Evolutionary conservation across 768 basidiomycete genomes (phyloP).

Genomic region (Pleurotus cornucopiae): DNA sequence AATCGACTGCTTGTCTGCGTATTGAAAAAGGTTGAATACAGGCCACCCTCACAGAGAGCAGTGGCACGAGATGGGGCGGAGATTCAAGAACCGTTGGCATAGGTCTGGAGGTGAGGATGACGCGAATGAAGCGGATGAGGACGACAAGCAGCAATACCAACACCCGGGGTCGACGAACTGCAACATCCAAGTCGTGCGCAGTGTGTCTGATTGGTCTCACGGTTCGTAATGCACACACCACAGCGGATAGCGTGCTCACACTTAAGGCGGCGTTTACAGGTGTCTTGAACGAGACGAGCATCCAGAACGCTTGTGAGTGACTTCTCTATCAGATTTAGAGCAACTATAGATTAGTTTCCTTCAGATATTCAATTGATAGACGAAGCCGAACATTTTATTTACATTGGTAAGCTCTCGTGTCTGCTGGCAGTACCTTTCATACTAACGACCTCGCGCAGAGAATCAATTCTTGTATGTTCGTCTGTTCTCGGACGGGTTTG

Average conservation of each 20-base stretch:
- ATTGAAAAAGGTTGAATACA: constrained; percentile 11
- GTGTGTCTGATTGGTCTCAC: constrained; percentile 91
- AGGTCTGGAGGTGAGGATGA: constrained; percentile 29
- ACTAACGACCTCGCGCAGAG: constrained; percentile 29
- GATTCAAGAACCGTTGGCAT: constrained; percentile 66
- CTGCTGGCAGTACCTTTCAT: neutral
- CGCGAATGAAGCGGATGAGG: constrained; percentile 29
- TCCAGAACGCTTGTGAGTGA: constrained; percentile 86
- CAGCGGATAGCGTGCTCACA: too few species aligned
- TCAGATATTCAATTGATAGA: constrained; percentile 75
- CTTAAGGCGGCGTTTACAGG: neutral
- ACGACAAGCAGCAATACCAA: constrained; percentile 35
- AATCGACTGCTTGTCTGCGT: too few species aligned
- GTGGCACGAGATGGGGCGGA: constrained; percentile 54
- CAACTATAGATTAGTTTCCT: too few species aligned
- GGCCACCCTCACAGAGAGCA: constrained; percentile 66
- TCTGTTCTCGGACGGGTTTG: neutral
- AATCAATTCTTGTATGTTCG: constrained; percentile 83
- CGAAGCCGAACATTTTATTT: constrained; percentile 85
- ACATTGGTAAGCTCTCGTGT: constrained; percentile 65
- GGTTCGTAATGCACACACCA: constrained; percentile 30
- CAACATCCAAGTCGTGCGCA: constrained; percentile 78
- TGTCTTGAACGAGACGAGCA: constrained; percentile 83
- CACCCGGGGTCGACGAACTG: constrained; percentile 46
- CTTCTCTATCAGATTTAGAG: too few species aligned